Conservation (phyloP, 176 grass and related monocot genomes). For the Typha latifolia region DNA sequence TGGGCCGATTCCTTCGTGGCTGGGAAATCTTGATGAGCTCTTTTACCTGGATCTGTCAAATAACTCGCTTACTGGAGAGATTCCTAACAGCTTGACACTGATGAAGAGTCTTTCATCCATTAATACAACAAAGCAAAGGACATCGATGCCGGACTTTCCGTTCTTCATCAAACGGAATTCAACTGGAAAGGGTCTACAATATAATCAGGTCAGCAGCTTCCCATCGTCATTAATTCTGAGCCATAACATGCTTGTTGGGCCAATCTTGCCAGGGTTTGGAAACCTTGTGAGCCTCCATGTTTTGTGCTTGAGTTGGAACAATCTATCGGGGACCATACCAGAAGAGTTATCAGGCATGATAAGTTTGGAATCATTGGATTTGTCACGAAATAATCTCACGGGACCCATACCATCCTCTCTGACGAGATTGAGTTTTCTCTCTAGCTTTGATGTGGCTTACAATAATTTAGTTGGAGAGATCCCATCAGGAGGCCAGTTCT, state of each 20-base stretch:
- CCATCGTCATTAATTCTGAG: conserved; percentile 62
- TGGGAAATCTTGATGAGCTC: conserved; percentile 51
- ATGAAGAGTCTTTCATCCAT: conserved; percentile 44
- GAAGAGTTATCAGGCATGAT: conserved; percentile 60
- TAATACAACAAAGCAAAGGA: conserved; percentile 18
- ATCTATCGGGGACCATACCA: conserved; percentile 70
- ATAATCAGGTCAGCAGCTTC: conserved; percentile 84
- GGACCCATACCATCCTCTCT: conserved; percentile 73
- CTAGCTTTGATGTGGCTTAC: conserved; percentile 59
- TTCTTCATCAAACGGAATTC: conserved; percentile 72
- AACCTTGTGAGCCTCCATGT: conserved; percentile 50
- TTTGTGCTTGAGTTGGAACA: conserved; percentile 64
- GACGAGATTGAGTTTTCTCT: conserved; percentile 65
- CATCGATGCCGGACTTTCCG: conserved; percentile 35
- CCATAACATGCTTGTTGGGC: conserved; percentile 50
- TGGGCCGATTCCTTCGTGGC: conserved; percentile 50
- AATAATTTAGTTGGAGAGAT: conserved; percentile 62
- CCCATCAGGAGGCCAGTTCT: conserved; percentile 79
- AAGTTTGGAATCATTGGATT: conserved; percentile 51
- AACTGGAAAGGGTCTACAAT: conserved; percentile 54
- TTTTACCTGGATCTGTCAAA: conserved; percentile 91
- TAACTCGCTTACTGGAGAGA: conserved; percentile 65
- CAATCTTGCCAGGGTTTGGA: conserved; percentile 40
- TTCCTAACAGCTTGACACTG: conserved; percentile 45
- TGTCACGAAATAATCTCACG: conserved; percentile 70